Percentiles rank a stretch among this genome's conserved stretches.
Evolutionary conservation across 371 early-diverging fungal genomes (phyloP).

Genomic region (Apophysomyces elegans): DNA sequence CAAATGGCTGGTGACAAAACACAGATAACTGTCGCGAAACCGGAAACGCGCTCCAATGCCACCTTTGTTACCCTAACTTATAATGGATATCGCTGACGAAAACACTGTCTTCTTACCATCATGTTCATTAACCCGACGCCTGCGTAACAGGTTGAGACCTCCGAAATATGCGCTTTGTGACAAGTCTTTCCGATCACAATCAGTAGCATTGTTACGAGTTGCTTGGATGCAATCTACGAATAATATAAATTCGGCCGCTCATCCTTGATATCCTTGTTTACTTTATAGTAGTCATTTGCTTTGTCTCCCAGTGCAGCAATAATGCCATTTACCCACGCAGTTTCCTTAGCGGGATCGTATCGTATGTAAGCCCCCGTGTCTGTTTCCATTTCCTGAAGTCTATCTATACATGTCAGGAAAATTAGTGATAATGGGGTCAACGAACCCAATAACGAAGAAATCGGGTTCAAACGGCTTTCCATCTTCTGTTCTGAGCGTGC

Average conservation of each 20-base stretch:
- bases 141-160: constrained; percentile 61
- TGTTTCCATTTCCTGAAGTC: constrained; percentile 91
- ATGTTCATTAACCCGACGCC: constrained; percentile 84
- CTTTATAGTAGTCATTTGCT: constrained; percentile 57
- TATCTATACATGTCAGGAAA: constrained; percentile 19
- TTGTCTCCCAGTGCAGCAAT: constrained; percentile 63
- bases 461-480: constrained; percentile 59
- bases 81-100: not conserved
- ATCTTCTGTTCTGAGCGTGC: constrained; percentile 33
- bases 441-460: constrained; percentile 77
- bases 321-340: constrained; percentile 79
- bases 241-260: not conserved
- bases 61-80: constrained; percentile 90
- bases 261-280: constrained; percentile 20
- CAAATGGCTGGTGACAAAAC: constrained; percentile 89
- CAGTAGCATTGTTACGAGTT: constrained; percentile 86
- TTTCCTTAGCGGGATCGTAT: constrained; percentile 75
- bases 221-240: constrained; percentile 66
- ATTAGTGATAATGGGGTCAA: not conserved
- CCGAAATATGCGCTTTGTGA: constrained; percentile 57
- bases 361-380: constrained; percentile 85
- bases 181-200: constrained; percentile 75
- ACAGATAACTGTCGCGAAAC: constrained; percentile 80
- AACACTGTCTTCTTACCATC: constrained; percentile 54
- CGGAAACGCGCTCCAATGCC: constrained; percentile 81